Percentiles rank a stretch among this genome's conserved stretches.
phyloP scores from a whole-genome alignment of 2,329 filamentous ascomycete genomes.

The Trichoderma gracile region DNA sequence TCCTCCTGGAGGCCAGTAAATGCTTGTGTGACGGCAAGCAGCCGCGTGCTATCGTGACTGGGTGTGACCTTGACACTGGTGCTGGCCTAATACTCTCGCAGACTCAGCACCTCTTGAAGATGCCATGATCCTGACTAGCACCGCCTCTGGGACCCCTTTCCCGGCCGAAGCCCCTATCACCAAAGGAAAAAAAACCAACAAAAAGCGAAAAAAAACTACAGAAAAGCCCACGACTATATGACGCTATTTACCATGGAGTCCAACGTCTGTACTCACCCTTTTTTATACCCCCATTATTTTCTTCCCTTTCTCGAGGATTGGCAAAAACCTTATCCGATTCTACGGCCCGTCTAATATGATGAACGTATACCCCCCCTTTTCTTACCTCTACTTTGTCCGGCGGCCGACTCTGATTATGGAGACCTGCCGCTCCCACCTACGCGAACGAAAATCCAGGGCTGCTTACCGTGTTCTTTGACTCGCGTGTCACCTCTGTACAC shows the following conservation, averaged over 20 bases:
- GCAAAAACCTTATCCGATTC: slow-evolving; percentile 19
- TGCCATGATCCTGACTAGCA: slow-evolving; percentile 40
- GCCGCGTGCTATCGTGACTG: slow-evolving; percentile 25
- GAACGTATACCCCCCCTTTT: slow-evolving; percentile 29
- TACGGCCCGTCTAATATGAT: slow-evolving; percentile 28
- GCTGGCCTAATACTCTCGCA: slow-evolving; percentile 21
- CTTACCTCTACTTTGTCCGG: not conserved
- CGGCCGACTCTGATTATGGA: slow-evolving; percentile 15
- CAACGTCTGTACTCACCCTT: slow-evolving; percentile 38
- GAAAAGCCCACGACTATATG: slow-evolving; percentile 31
- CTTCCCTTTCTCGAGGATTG: slow-evolving; percentile 33
- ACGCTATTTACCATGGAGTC: slow-evolving; percentile 34
- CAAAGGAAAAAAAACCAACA: slow-evolving; percentile 22
- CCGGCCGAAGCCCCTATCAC: slow-evolving; percentile 23
- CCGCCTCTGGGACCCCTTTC: slow-evolving; percentile 27
- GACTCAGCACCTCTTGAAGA: slow-evolving; percentile 34
- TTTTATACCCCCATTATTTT: slow-evolving; percentile 22
- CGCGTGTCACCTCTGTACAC: slow-evolving; percentile 12
- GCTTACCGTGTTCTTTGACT: slow-evolving; percentile 20
- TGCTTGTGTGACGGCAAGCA: slow-evolving; percentile 28
- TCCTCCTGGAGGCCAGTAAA: slow-evolving; percentile 44
- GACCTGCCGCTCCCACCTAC: slow-evolving; percentile 9
- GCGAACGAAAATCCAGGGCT: slow-evolving; percentile 10
- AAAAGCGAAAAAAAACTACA: not conserved
- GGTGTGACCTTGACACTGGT: slow-evolving; percentile 27